Percentiles rank a stretch among this genome's conserved stretches.
phyloP scores from a whole-genome alignment of 768 basidiomycete genomes.

The Tylopilus balloui region DNA sequence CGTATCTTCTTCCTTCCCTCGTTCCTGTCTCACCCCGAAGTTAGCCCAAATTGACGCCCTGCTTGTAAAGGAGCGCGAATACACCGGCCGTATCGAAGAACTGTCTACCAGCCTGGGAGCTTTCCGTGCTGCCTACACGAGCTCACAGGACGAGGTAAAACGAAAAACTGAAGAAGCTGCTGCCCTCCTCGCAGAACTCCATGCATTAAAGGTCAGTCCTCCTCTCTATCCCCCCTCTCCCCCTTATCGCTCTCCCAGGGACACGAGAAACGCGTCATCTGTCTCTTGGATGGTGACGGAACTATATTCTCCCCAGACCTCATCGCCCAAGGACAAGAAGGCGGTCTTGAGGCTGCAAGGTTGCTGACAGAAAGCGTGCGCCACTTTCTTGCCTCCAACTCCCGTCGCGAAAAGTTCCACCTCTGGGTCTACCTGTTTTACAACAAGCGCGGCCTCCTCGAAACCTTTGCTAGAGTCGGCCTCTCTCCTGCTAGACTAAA shows the following conservation, averaged over 20 bases:
- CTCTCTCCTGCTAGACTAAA: conserved; percentile 34
- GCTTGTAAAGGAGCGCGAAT: conserved; percentile 22
- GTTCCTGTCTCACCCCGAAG: not conserved
- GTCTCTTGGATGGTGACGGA: conserved; percentile 62
- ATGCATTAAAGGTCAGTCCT: conserved; percentile 22
- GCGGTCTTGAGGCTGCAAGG: conserved; percentile 54
- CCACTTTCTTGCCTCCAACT: conserved; percentile 18
- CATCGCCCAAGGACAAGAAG: conserved; percentile 50
- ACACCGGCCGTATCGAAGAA: conserved; percentile 18
- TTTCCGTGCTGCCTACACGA: conserved; percentile 27
- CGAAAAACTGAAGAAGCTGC: conserved; percentile 12
- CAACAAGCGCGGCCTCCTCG: conserved; percentile 56
- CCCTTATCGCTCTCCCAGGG: conserved; percentile 9
- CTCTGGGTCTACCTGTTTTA: conserved; percentile 61
- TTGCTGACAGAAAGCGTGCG: conserved; percentile 36
- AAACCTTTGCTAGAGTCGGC: conserved; percentile 40
- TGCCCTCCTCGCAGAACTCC: conserved; percentile 24
- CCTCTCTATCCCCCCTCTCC: not conserved
- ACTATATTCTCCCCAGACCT: conserved; percentile 54
- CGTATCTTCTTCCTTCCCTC: not conserved
- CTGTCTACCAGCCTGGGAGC: conserved; percentile 23
- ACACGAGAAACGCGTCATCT: conserved; percentile 36
- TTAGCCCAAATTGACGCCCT: conserved; percentile 30
- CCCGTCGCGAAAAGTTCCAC: conserved; percentile 34
- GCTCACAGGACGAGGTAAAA: conserved; percentile 19